A percentile compares a stretch with the other conserved stretches of the same genome.
These are phyloP conservation scores for Sporothrix phasma DNA, from an alignment of 2,329 filamentous ascomycete species.

Conservation along the genomic window DNA sequence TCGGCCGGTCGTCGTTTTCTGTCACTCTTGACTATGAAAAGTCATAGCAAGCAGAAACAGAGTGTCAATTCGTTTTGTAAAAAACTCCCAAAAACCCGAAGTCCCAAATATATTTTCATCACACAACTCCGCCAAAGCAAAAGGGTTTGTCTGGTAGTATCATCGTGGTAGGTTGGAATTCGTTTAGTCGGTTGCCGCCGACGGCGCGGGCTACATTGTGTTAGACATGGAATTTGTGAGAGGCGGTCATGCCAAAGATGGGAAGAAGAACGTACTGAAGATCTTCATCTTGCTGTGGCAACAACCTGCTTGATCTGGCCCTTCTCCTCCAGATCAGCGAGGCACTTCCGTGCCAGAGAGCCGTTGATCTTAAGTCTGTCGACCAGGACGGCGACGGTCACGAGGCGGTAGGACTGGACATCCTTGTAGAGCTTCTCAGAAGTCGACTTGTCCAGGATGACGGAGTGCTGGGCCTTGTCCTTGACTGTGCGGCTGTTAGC, in stretches of 20 bases:
- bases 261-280: slow-evolving; percentile 59
- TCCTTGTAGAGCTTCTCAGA: slow-evolving; percentile 99
- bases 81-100: slow-evolving; percentile 7
- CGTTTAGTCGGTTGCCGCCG: slow-evolving; percentile 39
- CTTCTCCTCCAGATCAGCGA: slow-evolving; percentile 93
- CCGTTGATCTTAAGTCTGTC: slow-evolving; percentile 99
- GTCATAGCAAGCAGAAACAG: background rate
- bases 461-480: slow-evolving; percentile 99
- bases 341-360: slow-evolving; percentile 80
- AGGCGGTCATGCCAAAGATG: background rate
- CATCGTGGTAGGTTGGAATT: slow-evolving; percentile 10
- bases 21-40: background rate
- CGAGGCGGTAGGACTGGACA: slow-evolving; percentile 99
- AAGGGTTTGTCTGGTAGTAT: slow-evolving; percentile 16
- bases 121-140: slow-evolving; percentile 16
- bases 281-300: slow-evolving; percentile 94
- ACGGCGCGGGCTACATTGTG: slow-evolving; percentile 46
- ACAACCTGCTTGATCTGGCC: slow-evolving; percentile 98
- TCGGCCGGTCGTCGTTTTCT: background rate
- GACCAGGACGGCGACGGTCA: slow-evolving; percentile 97
- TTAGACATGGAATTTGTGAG: background rate
- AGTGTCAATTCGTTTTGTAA: background rate
- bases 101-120: slow-evolving; percentile 10
- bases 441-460: slow-evolving; percentile 96
- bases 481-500: slow-evolving; percentile 52